Evolutionary conservation across 1,284 basidiomycete species (phyloP).

Genomic region (Tylopilus sp.): DNA sequence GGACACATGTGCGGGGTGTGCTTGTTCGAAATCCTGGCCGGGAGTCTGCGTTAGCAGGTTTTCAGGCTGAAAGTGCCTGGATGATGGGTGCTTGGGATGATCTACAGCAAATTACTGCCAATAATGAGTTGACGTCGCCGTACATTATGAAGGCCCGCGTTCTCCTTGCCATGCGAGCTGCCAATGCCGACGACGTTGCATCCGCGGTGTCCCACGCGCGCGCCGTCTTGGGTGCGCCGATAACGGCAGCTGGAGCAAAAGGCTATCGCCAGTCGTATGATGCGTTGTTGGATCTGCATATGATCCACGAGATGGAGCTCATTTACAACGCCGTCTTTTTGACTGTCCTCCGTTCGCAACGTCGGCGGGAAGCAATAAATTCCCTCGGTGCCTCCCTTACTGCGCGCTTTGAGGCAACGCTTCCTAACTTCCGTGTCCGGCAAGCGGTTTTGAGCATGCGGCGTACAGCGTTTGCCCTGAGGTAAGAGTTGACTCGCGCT

Average conservation of each 20-base stretch:
- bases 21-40: conserved; percentile 85
- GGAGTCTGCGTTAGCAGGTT: conserved; percentile 75
- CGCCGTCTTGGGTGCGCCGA: conserved; percentile 73
- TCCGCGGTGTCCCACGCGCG: conserved; percentile 66
- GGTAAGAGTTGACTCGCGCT: conserved; percentile 41
- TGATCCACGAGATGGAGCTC: conserved; percentile 84
- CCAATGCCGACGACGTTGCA: conserved; percentile 44
- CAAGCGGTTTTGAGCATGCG: conserved; percentile 92
- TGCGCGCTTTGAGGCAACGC: conserved; percentile 70
- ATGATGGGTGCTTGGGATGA: conserved; percentile 93
- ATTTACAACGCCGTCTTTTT: conserved; percentile 54
- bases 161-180: conserved; percentile 74
- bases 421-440: conserved; percentile 89
- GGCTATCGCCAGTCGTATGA: conserved; percentile 89
- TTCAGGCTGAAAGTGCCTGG: conserved; percentile 93
- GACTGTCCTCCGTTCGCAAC: conserved; percentile 39
- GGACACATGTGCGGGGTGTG: conserved; percentile 93
- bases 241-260: conserved; percentile 75
- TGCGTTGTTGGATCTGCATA: conserved; percentile 81
- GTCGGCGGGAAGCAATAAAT: conserved; percentile 28
- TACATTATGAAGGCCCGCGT: conserved; percentile 80
- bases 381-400: conserved; percentile 38
- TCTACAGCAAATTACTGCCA: conserved; percentile 60
- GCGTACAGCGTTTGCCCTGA: conserved; percentile 77
- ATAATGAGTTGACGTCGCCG: conserved; percentile 48